Base-by-base conservation (phyloP, 78 protist genomes). In the Capsaspora owczarzaki region DNA sequence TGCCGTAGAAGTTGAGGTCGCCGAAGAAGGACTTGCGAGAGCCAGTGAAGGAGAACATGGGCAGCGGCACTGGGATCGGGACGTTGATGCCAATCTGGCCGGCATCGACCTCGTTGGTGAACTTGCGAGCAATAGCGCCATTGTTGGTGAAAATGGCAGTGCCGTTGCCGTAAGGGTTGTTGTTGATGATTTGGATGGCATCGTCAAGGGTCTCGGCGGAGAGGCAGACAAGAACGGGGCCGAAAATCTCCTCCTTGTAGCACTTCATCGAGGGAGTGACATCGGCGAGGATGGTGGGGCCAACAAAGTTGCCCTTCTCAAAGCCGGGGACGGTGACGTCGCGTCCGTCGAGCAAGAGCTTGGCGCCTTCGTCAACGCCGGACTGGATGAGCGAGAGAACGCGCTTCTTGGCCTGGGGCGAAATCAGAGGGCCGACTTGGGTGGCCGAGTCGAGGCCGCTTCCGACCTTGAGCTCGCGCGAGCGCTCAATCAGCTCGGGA, bases 121-220 rank as follows among this genome's bases (percentile, higher is more conserved):
- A 94, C 84, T 90, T 89, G 70, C 99, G 80, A 22, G 99, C 97
- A 31, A 88, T 86, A 42, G 97, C 93, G 43, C 99, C 99, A 0
- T 84, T 79, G 53, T 75, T 31, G 3, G 99, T 97, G 91, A 97
- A 97, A 83, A 97, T 86, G 44, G 99, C 97, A 20, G 97, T 92
- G 70, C 99, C 99, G 86, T 97, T 97, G 76, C 99, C 99, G 85
- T 93, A 95, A 61, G 91, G 94, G 90, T 94, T 97, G 66, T 29
- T n/a, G 92, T 97, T 97, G 87, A 96, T 85, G 35, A 93, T 70
- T 61, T 68, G 72, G 81, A 95, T 94, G 80, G 99, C 99, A 27
- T 97, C 98, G 51, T 95, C 99, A 49, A 97, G 89, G 42, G 90
- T 89, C 71, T 90, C 96, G 31, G 63, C 94, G 22, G 70, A 35